Evolutionary conservation across 1,284 basidiomycete genomes (phyloP).

Genomic region (Rhodotorula sp.): DNA sequence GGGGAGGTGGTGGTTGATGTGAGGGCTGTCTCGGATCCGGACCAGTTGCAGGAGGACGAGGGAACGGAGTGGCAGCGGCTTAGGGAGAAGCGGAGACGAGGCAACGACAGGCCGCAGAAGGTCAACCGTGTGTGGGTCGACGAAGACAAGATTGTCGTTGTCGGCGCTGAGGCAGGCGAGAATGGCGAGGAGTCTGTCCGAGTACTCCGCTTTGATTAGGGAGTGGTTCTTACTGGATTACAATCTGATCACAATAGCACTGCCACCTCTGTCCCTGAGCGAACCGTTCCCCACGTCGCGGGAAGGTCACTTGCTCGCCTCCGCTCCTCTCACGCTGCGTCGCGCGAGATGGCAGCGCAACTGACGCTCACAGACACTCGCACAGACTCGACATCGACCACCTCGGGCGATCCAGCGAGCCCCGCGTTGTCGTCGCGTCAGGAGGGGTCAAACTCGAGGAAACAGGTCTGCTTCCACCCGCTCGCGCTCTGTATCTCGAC

Average conservation of each 20-base stretch:
- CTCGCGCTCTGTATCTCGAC: constrained; percentile 14
- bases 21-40: neutral
- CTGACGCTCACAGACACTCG: too few species aligned
- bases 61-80: neutral
- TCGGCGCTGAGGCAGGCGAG: constrained; percentile 6
- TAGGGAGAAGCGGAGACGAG: too few species aligned
- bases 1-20: neutral
- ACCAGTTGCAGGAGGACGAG: too few species aligned
- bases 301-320: too few species aligned
- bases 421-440: neutral
- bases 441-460: neutral
- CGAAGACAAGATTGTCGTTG: constrained; percentile 34
- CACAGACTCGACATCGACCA: neutral
- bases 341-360: too few species aligned
- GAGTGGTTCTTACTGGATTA: neutral
- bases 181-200: constrained; percentile 12
- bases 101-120: neutral
- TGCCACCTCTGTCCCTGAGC: neutral
- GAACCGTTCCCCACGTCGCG: neutral
- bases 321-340: too few species aligned
- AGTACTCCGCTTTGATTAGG: constrained; percentile 32
- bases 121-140: constrained; percentile 23
- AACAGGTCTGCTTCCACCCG: constrained; percentile 26
- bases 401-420: neutral
- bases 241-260: neutral